A percentile compares a stretch with the other conserved stretches of the same genome.
Evolutionary conservation across 1,284 basidiomycete genomes (phyloP).

Genomic region (Takashimella koratensis): DNA sequence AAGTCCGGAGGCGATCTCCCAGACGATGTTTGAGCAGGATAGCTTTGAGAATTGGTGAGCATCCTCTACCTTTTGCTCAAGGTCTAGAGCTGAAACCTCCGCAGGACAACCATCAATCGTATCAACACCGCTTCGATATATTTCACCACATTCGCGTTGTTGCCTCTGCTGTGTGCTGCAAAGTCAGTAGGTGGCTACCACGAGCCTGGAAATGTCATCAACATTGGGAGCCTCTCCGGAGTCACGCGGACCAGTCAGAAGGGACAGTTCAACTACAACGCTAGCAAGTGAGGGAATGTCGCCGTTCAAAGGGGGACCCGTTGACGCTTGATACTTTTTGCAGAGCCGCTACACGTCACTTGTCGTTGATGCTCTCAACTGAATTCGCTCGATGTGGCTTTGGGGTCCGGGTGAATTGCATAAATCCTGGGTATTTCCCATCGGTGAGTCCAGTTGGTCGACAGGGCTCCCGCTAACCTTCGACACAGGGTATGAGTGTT

Average conservation of each 20-base stretch:
- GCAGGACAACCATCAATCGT: too few species aligned
- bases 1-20: conserved; percentile 39
- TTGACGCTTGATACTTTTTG: too few species aligned
- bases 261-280: conserved; percentile 11
- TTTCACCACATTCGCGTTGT: conserved; percentile 48
- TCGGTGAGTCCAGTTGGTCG: too few species aligned
- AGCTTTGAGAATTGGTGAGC: conserved; percentile 39
- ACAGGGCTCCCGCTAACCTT: too few species aligned
- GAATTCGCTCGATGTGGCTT: conserved; percentile 28
- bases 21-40: conserved; percentile 46
- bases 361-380: conserved; percentile 25
- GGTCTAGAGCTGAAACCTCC: too few species aligned
- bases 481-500: too few species aligned
- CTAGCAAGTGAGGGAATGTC: conserved; percentile 5
- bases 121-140: conserved; percentile 47
- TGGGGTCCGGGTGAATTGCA: conserved; percentile 30
- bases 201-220: conserved; percentile 47
- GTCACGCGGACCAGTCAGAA: conserved; percentile 11
- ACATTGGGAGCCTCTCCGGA: conserved; percentile 31
- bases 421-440: conserved; percentile 31
- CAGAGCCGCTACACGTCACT: conserved; percentile 31
- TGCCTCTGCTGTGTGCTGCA: conserved; percentile 43
- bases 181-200: conserved; percentile 28
- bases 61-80: too few species aligned
- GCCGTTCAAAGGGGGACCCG: neutral